Evolutionary conservation across 176 grass and related monocot genomes (phyloP).

Genomic region (Hsuehochloa calcarea): DNA sequence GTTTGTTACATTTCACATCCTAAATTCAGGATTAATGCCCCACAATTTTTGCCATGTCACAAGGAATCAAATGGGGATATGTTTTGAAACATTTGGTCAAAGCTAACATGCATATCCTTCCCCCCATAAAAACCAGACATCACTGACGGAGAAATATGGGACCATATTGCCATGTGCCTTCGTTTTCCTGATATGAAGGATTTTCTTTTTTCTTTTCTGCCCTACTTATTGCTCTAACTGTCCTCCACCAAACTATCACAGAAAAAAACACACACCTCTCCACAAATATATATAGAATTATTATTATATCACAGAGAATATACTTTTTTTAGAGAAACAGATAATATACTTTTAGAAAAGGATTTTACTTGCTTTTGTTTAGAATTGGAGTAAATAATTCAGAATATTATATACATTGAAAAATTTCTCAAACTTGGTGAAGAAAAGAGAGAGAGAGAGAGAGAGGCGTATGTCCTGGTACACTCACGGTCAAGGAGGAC

Average conservation of each 20-base stretch:
- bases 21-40: not conserved
- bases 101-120: conserved; percentile 1
- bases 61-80: not conserved
- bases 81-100: conserved; percentile 26
- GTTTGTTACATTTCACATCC: not conserved
- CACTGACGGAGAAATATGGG: not conserved
- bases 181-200: not conserved
- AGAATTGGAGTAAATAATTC: not conserved
- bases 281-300: not conserved
- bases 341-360: no score
- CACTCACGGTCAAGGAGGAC: not conserved
- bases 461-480: not conserved
- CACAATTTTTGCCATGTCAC: not conserved
- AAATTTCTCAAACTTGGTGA: not conserved
- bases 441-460: no score
- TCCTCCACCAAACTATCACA: conserved; percentile 14
- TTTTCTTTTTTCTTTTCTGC: not conserved
- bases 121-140: not conserved
- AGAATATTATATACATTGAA: not conserved
- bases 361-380: no score
- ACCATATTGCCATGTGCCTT: conserved; percentile 40
- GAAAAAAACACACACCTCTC: not conserved
- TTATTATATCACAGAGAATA: not conserved
- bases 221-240: conserved; percentile 36
- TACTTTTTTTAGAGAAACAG: no score